phyloP scores from a whole-genome alignment of 2,329 filamentous ascomycete genomes.

The Neodidymelliopsis sp. region DNA sequence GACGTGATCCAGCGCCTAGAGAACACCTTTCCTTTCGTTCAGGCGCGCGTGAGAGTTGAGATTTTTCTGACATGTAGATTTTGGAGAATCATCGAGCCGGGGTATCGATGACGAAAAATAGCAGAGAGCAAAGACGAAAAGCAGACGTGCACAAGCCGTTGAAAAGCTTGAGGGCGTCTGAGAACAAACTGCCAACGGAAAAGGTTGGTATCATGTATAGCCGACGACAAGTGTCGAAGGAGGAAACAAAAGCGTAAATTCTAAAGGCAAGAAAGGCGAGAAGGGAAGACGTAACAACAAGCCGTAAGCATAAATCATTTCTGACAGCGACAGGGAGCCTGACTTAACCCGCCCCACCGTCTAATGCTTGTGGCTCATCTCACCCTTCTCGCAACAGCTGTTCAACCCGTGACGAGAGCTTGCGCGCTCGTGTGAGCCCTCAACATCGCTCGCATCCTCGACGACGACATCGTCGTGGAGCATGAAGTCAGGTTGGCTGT shows the following conservation, averaged over 20 bases:
- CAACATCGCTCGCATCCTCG: conserved; percentile 50
- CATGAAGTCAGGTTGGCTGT: conserved; percentile 45
- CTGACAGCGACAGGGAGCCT: conserved; percentile 25
- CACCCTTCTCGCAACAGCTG: conserved; percentile 46
- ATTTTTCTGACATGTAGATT: conserved; percentile 32
- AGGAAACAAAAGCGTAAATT: conserved; percentile 17
- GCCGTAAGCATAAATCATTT: conserved; percentile 34
- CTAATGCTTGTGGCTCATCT: conserved; percentile 47
- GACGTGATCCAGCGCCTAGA: conserved; percentile 39
- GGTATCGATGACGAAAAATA: conserved; percentile 20
- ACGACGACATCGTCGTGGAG: conserved; percentile 49
- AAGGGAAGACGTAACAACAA: conserved; percentile 12
- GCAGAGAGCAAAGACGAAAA: conserved; percentile 22
- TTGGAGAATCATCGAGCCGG: conserved; percentile 22
- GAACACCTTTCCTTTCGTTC: conserved; percentile 22
- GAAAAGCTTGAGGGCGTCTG: conserved; percentile 5
- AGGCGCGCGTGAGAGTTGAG: conserved; percentile 37
- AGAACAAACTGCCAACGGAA: conserved; percentile 17
- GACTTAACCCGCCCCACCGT: conserved; percentile 37
- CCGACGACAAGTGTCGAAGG: conserved; percentile 15
- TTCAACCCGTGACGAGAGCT: conserved; percentile 42
- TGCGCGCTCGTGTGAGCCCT: conserved; percentile 44
- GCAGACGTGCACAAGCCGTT: conserved; percentile 10
- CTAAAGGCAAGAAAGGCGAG: conserved; percentile 13
- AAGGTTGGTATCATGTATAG: conserved; percentile 18